Conservation (phyloP, 139 green algal genomes). For the Yamagishiella unicocca region DNA sequence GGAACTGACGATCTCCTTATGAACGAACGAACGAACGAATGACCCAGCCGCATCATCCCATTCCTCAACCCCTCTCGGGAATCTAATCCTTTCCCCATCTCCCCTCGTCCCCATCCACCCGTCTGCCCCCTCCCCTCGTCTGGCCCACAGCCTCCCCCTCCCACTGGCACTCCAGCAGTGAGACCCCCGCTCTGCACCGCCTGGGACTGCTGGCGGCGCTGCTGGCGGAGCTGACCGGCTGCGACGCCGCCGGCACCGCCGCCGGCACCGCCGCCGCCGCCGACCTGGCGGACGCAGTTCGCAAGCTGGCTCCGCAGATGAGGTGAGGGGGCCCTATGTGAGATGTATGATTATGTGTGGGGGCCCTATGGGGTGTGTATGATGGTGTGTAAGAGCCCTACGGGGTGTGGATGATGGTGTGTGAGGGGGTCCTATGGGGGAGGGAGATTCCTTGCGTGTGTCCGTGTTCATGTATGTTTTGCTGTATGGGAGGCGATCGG, state of each 20-base stretch:
- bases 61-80: too few species aligned
- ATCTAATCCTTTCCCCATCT: too few species aligned
- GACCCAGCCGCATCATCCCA: too few species aligned
- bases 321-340: background rate
- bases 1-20: background rate
- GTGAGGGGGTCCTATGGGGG: too few species aligned
- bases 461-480: too few species aligned
- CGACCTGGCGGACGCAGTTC: slow-evolving; percentile 20
- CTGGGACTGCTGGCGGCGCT: slow-evolving; percentile 32
- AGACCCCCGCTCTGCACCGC: slow-evolving; percentile 22
- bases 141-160: slow-evolving; percentile 11
- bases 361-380: too few species aligned
- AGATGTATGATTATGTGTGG: too few species aligned
- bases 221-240: background rate
- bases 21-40: background rate
- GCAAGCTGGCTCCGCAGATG: slow-evolving; percentile 46
- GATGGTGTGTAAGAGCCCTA: too few species aligned
- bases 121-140: background rate
- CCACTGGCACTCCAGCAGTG: slow-evolving; percentile 29
- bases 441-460: too few species aligned
- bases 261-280: background rate
- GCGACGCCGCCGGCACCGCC: background rate
- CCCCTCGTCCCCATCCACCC: too few species aligned
- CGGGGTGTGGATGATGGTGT: too few species aligned
- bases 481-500: too few species aligned